Conservation (phyloP, 1,284 basidiomycete genomes). For the Ceratobasidium theobromae region DNA sequence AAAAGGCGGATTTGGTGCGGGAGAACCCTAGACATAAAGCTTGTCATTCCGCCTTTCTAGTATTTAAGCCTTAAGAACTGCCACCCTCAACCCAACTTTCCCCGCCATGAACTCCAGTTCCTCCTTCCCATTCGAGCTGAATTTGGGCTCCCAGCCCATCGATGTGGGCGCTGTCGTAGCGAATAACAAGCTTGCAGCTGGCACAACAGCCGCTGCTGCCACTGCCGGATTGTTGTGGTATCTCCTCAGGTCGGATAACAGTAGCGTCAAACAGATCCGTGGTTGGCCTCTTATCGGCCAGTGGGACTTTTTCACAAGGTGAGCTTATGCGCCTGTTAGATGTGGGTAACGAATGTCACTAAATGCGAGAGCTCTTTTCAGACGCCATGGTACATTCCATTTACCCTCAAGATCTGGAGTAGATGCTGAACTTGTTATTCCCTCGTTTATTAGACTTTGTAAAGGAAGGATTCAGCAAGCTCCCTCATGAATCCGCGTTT, state of each 20-base stretch:
- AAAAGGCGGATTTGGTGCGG: too few species aligned
- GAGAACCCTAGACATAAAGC: too few species aligned
- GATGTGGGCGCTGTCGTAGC: neutral
- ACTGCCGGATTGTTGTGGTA: neutral
- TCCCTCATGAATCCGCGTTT: neutral
- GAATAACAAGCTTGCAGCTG: neutral
- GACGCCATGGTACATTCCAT: conserved; percentile 4
- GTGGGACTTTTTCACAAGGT: conserved; percentile 22
- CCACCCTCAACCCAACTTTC: too few species aligned
- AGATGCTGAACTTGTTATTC: neutral
- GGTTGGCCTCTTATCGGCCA: conserved; percentile 15
- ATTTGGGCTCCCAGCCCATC: neutral
- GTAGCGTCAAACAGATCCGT: neutral
- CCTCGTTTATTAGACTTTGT: neutral
- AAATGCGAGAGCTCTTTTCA: neutral
- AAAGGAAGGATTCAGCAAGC: neutral
- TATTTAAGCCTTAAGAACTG: too few species aligned
- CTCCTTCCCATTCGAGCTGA: neutral
- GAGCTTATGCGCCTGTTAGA: neutral
- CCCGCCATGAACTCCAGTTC: neutral
- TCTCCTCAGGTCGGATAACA: neutral
- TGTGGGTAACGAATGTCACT: neutral
- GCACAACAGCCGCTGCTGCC: neutral
- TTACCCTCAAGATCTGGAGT: neutral
- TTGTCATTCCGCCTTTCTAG: too few species aligned